Conservation (phyloP, 2,329 filamentous ascomycete species). For the Pseudocercospora cruenta region DNA sequence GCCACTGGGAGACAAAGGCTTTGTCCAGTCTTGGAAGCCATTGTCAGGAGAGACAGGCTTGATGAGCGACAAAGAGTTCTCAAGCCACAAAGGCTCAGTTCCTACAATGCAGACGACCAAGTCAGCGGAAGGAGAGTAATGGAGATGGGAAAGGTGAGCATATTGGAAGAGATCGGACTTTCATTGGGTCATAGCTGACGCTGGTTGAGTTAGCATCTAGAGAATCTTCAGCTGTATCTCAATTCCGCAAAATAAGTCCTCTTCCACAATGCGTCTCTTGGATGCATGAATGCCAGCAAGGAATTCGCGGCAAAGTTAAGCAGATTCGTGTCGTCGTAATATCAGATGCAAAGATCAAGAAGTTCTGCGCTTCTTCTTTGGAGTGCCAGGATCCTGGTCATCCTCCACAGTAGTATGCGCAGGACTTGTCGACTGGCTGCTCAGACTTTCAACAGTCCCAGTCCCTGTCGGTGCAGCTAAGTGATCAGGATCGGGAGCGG, state of each 20-base stretch:
- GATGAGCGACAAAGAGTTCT: neutral
- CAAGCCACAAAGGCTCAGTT: neutral
- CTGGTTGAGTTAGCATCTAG: neutral
- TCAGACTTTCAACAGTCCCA: constrained; percentile 46
- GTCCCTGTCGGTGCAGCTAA: constrained; percentile 23
- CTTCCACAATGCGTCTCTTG: neutral
- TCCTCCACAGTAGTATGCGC: constrained; percentile 22
- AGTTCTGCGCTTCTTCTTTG: constrained; percentile 31
- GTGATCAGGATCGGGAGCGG: constrained; percentile 11
- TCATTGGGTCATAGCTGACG: neutral
- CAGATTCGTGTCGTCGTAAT: constrained; percentile 13
- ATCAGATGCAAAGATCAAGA: constrained; percentile 1
- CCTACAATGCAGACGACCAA: neutral
- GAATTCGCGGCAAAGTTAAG: neutral
- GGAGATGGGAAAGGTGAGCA: neutral
- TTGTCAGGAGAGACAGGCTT: neutral
- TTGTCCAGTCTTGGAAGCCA: neutral
- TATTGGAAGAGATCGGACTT: neutral
- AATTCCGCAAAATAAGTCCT: neutral
- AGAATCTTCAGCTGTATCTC: neutral
- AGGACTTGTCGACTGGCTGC: constrained; percentile 44
- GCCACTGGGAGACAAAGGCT: neutral
- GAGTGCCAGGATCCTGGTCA: constrained; percentile 27
- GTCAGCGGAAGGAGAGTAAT: neutral
- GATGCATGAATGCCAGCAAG: neutral